A percentile compares a stretch with the other conserved stretches of the same genome.
Evolutionary conservation across 768 basidiomycete genomes (phyloP).

Genomic region (Serendipita sp.): DNA sequence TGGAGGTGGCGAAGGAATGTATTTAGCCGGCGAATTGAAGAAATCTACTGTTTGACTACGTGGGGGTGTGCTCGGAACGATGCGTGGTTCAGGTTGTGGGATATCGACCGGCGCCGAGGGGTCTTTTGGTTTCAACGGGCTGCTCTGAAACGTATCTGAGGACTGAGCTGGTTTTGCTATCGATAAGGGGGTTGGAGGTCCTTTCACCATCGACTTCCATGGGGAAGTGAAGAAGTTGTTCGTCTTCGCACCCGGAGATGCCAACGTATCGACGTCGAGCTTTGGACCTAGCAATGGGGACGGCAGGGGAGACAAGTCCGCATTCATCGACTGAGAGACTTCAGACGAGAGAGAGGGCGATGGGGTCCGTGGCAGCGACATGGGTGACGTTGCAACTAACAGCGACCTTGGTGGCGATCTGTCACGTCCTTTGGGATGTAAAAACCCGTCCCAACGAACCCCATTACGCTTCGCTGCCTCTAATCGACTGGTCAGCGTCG

Average conservation of each 20-base stretch:
- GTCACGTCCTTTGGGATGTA: neutral
- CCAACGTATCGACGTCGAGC: constrained; percentile 11
- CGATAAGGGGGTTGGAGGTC: neutral
- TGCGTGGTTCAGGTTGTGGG: neutral
- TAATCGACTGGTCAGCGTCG: neutral
- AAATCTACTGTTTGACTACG: neutral
- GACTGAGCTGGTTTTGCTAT: neutral
- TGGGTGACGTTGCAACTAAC: neutral
- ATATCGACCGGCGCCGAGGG: constrained; percentile 1
- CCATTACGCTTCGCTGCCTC: neutral
- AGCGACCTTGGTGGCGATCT: neutral
- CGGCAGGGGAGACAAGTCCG: constrained; percentile 4
- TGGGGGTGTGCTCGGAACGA: neutral
- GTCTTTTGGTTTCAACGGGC: neutral
- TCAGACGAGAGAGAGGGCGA: neutral
- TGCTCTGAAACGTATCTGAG: neutral
- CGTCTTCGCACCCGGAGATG: constrained; percentile 26
- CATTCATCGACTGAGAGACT: neutral
- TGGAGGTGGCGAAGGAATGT: neutral
- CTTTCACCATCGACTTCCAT: constrained; percentile 5
- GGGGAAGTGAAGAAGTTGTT: constrained; percentile 24
- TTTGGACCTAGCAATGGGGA: neutral
- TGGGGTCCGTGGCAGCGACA: constrained; percentile 1
- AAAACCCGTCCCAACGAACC: neutral
- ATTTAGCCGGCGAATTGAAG: neutral